Evolutionary conservation across 768 basidiomycete species (phyloP).

Genomic region (Inosperma sp.): DNA sequence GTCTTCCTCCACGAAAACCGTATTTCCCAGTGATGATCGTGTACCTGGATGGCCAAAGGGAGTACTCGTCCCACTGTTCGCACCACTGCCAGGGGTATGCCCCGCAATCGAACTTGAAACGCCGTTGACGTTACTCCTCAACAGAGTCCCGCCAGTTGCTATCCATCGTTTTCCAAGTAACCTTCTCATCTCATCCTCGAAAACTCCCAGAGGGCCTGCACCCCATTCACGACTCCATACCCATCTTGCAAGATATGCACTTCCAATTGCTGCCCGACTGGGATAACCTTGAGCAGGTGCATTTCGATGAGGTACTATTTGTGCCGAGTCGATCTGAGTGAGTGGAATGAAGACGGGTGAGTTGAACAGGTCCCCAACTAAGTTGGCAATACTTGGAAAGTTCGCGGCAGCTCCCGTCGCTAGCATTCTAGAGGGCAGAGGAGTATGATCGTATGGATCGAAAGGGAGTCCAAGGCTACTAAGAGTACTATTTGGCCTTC

Average conservation of each 20-base stretch:
- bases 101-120: slow-evolving; percentile 20
- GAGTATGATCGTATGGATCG: slow-evolving; percentile 70
- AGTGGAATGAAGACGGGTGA: slow-evolving; percentile 71
- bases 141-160: slow-evolving; percentile 50
- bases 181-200: slow-evolving; percentile 76
- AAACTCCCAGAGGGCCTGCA: slow-evolving; percentile 50
- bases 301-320: slow-evolving; percentile 65
- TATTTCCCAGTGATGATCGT: slow-evolving; percentile 45
- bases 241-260: slow-evolving; percentile 80
- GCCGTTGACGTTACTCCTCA: slow-evolving; percentile 58
- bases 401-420: slow-evolving; percentile 78
- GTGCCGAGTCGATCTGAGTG: slow-evolving; percentile 75
- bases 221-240: slow-evolving; percentile 71
- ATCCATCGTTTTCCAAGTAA: slow-evolving; percentile 73
- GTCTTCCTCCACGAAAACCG: slow-evolving; percentile 64
- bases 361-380: slow-evolving; percentile 81
- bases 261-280: slow-evolving; percentile 64
- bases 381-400: slow-evolving; percentile 76
- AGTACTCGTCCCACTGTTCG: slow-evolving; percentile 64
- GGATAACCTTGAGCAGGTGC: slow-evolving; percentile 68
- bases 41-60: slow-evolving; percentile 54
- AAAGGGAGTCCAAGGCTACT: slow-evolving; percentile 63
- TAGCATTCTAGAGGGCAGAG: slow-evolving; percentile 62
- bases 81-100: slow-evolving; percentile 36
- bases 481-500: slow-evolving; percentile 24